Percentiles rank a stretch among this genome's conserved stretches.
Conservation (phyloP, 768 basidiomycete species). For the Mycena crocata region DNA sequence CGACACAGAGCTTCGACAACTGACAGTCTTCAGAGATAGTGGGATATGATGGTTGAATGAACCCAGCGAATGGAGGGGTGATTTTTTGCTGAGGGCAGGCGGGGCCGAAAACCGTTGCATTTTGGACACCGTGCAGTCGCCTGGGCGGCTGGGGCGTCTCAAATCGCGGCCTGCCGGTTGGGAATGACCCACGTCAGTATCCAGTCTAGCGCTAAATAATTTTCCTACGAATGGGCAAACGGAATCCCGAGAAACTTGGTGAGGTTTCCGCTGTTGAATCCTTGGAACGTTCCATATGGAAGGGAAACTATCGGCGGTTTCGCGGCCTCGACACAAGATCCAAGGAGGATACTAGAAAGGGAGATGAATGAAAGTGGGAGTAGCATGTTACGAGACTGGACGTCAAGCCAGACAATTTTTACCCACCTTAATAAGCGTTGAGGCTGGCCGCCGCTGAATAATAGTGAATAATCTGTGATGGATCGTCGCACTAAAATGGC, state of each 20-base stretch:
- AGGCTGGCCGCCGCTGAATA: too few species aligned
- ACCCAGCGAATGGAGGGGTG: background rate
- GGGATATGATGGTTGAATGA: background rate
- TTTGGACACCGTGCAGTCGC: background rate
- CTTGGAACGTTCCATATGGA: constrained; percentile 17
- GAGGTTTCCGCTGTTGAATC: background rate
- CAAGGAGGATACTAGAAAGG: too few species aligned
- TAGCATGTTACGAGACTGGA: too few species aligned
- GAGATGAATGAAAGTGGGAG: too few species aligned
- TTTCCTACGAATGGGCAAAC: constrained; percentile 7
- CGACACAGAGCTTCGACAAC: background rate
- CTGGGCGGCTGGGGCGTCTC: background rate
- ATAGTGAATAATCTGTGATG: too few species aligned
- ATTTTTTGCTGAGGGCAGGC: constrained; percentile 16
- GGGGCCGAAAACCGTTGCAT: constrained; percentile 14
- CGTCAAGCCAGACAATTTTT: too few species aligned
- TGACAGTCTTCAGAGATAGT: constrained; percentile 10
- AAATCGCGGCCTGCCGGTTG: background rate
- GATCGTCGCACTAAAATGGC: too few species aligned
- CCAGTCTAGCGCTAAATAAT: background rate
- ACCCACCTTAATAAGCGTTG: too few species aligned
- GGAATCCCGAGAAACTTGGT: constrained; percentile 15
- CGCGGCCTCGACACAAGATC: too few species aligned
- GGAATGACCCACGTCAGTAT: background rate
- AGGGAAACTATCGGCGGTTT: background rate